Conservation (phyloP, 1,284 basidiomycete genomes). For the Leccinum griseonigrum region DNA sequence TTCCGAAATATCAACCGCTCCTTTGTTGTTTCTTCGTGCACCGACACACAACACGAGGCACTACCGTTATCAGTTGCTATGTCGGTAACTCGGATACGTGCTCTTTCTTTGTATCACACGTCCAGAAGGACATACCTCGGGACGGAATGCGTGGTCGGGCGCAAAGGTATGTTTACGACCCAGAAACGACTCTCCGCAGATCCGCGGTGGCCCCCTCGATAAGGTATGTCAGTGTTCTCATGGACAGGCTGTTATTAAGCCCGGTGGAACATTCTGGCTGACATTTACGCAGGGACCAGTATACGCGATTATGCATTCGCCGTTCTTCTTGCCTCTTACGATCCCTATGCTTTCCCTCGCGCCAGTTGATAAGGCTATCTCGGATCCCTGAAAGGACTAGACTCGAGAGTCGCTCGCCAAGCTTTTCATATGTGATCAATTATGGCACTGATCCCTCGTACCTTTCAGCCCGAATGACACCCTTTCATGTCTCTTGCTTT, state of each 20-base stretch:
- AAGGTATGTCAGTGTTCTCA: conserved; percentile 27
- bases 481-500: conserved; percentile 7
- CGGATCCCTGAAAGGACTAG: conserved; percentile 31
- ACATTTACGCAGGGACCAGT: conserved; percentile 22
- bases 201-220: conserved; percentile 28
- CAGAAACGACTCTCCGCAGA: conserved; percentile 19
- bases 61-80: conserved; percentile 5
- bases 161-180: conserved; percentile 5
- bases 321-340: conserved; percentile 31
- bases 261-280: conserved; percentile 22
- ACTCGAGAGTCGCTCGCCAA: conserved; percentile 20
- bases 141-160: conserved; percentile 9
- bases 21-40: not conserved
- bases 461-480: conserved; percentile 19
- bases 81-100: conserved; percentile 17
- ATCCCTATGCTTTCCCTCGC: conserved; percentile 14
- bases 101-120: not conserved
- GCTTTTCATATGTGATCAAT: conserved; percentile 23
- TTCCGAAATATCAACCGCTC: no score
- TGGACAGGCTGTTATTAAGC: conserved; percentile 16
- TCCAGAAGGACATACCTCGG: conserved; percentile 14
- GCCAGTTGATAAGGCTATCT: conserved; percentile 27
- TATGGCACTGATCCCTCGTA: conserved; percentile 21
- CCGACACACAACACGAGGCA: conserved; percentile 7
- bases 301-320: conserved; percentile 23